These are phyloP conservation scores for Penicillium polonicum DNA, from an alignment of 2,329 filamentous ascomycete species.

Conservation along the genomic window DNA sequence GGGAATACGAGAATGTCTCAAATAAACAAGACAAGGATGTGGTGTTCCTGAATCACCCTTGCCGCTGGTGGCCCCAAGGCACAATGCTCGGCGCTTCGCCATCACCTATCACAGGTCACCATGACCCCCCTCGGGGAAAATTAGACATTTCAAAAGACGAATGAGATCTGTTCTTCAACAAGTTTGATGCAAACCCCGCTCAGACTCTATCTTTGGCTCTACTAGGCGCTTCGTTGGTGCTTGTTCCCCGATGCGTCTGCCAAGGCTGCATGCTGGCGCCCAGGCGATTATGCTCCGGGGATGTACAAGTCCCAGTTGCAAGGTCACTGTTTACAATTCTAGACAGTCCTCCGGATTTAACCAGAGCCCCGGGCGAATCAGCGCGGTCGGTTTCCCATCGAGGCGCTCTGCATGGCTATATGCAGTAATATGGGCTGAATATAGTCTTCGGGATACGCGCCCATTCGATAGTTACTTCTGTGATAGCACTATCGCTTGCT, in stretches of 20 bases:
- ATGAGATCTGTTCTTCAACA: neutral
- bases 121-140: neutral
- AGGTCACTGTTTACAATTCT: slow-evolving; percentile 6
- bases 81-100: slow-evolving; percentile 20
- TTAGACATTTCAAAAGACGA: slow-evolving; percentile 3
- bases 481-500: slow-evolving; percentile 18
- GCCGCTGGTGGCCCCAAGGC: slow-evolving; percentile 12
- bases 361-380: slow-evolving; percentile 8
- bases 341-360: slow-evolving; percentile 5
- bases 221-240: slow-evolving; percentile 1
- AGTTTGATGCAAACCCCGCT: neutral
- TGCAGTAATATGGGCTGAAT: neutral
- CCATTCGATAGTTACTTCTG: slow-evolving; percentile 7
- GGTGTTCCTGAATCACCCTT: slow-evolving; percentile 1
- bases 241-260: slow-evolving; percentile 10
- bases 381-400: too few relatives aligned
- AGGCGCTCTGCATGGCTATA: slow-evolving; percentile 2
- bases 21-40: neutral
- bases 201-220: slow-evolving; percentile 14
- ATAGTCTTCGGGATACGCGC: slow-evolving; percentile 10
- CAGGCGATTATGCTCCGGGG: slow-evolving; percentile 8
- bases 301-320: slow-evolving; percentile 8
- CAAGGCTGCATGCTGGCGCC: slow-evolving; percentile 24
- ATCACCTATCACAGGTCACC: slow-evolving; percentile 17
- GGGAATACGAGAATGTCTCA: slow-evolving; percentile 1